phyloP scores from a whole-genome alignment of 2,329 filamentous ascomycete species.

The Xylaria sp. region DNA sequence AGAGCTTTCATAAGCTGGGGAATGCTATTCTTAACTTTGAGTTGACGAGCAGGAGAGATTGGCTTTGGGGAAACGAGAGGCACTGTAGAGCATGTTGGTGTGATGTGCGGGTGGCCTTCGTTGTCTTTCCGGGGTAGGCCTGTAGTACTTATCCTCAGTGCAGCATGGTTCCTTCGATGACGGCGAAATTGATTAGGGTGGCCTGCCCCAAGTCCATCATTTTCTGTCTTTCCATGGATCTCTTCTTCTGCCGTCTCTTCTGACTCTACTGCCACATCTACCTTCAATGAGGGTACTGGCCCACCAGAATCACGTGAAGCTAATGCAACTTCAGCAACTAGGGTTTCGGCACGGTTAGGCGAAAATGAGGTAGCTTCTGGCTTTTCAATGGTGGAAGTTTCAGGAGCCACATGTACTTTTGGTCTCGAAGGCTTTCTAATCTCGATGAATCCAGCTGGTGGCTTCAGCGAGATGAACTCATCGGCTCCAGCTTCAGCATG shows the following conservation, averaged over 20 bases:
- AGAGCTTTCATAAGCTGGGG: slow-evolving; percentile 59
- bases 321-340: neutral
- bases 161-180: slow-evolving; percentile 38
- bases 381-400: neutral
- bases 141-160: slow-evolving; percentile 37
- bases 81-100: slow-evolving; percentile 39
- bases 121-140: slow-evolving; percentile 34
- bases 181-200: slow-evolving; percentile 30
- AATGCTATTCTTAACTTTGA: slow-evolving; percentile 56
- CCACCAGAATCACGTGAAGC: neutral
- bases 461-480: neutral
- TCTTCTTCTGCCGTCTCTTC: slow-evolving; percentile 2
- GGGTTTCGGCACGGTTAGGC: neutral
- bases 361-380: neutral
- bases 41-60: slow-evolving; percentile 52
- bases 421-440: neutral
- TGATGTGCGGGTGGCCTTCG: slow-evolving; percentile 37
- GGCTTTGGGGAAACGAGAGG: slow-evolving; percentile 54
- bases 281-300: neutral
- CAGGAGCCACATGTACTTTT: neutral
- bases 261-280: neutral
- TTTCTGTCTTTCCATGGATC: neutral
- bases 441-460: neutral
- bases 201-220: neutral
- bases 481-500: slow-evolving; percentile 1